Conservation (phyloP, 2,329 filamentous ascomycete species). For the Microsporum audouinii region DNA sequence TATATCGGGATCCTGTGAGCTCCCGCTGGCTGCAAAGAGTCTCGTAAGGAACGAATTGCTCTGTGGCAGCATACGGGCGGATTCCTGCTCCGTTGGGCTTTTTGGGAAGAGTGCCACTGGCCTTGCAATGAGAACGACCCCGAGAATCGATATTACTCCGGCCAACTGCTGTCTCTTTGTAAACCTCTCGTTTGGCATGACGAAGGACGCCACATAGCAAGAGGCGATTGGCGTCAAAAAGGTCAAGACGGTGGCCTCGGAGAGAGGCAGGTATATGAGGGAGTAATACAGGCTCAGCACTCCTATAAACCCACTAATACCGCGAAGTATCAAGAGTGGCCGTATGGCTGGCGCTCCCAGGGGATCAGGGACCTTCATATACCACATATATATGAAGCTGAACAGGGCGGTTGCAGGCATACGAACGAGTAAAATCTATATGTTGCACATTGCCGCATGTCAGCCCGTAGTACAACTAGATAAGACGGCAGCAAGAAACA, state of each 20-base stretch:
- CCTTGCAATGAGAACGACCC: constrained; percentile 72
- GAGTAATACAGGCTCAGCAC: constrained; percentile 69
- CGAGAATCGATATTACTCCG: constrained; percentile 60
- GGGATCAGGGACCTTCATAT: constrained; percentile 53
- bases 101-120: constrained; percentile 48
- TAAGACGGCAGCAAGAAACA: constrained; percentile 5
- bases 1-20: constrained; percentile 35
- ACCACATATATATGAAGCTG: constrained; percentile 63
- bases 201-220: constrained; percentile 66
- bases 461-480: background rate
- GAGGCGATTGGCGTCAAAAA: constrained; percentile 72
- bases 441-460: background rate
- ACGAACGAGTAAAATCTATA: constrained; percentile 60
- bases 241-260: constrained; percentile 80
- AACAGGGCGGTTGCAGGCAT: constrained; percentile 62
- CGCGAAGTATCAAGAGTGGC: constrained; percentile 55
- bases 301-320: constrained; percentile 62
- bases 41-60: background rate
- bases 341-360: constrained; percentile 58
- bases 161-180: constrained; percentile 66
- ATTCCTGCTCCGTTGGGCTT: background rate
- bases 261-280: constrained; percentile 66
- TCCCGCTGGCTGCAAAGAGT: background rate
- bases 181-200: constrained; percentile 62
- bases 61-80: background rate